phyloP scores from a whole-genome alignment of 2,329 filamentous ascomycete genomes.

The Zarea fungicola region DNA sequence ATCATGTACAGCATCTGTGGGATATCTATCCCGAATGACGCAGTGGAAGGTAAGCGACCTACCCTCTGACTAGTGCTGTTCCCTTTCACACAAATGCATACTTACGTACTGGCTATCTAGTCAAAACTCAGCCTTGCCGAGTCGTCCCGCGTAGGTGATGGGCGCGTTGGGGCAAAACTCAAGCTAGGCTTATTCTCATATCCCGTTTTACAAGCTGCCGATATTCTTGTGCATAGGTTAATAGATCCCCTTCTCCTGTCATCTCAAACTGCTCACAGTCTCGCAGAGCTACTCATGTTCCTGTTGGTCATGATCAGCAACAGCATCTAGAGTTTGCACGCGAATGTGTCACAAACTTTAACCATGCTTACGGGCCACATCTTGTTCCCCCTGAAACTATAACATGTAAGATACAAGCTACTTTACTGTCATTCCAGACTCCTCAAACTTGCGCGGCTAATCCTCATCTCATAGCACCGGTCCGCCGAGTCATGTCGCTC shows the following conservation, averaged over 20 bases:
- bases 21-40: conserved; percentile 96
- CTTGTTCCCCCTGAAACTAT: conserved; percentile 65
- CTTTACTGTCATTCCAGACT: not conserved
- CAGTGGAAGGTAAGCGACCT: conserved; percentile 82
- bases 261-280: not conserved
- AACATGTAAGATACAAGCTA: conserved; percentile 49
- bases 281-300: conserved; percentile 78
- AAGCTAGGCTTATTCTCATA: conserved; percentile 94
- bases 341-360: conserved; percentile 82
- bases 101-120: conserved; percentile 33
- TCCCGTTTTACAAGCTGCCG: conserved; percentile 90
- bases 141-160: conserved; percentile 52
- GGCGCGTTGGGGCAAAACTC: conserved; percentile 53
- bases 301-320: conserved; percentile 90
- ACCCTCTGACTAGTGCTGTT: not conserved
- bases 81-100: not conserved
- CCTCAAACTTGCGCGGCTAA: not conserved
- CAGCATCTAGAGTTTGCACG: conserved; percentile 94
- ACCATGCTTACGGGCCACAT: conserved; percentile 62
- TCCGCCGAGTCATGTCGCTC: conserved; percentile 86
- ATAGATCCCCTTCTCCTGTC: not conserved
- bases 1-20: conserved; percentile 84
- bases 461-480: conserved; percentile 50
- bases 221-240: conserved; percentile 79
- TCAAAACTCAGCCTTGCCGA: conserved; percentile 66